Evolutionary conservation across 306 rosid species (phyloP), one percentile per base, ranked within the genome.

Genomic region (Erythrophleum fordii): DNA sequence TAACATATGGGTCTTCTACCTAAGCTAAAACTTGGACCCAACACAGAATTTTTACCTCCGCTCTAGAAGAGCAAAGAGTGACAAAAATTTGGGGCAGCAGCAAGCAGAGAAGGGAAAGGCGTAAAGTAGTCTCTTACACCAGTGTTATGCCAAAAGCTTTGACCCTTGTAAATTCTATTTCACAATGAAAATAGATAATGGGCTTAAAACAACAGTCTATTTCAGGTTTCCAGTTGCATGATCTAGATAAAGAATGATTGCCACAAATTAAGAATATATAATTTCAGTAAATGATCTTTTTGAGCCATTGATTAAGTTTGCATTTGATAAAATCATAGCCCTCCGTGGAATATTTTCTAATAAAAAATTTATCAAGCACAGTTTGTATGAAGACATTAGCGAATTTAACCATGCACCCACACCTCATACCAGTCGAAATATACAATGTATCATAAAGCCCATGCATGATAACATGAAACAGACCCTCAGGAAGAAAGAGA

Each of bases 371-470:
- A 23, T 39, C 77, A 37, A 22, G 37, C 12, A 29, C 11, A 29
- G 9, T 28, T 45, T 18, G 1, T 46, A 9, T 1, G 16, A 70
- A 46, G 42, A 37, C 22, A 34, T 31, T 1, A 52, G 49, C 11
- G 29, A 49, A 34, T 28, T 61, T 29, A 52, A 18, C 58, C 52
- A 39, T 37, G 10, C 11, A 26, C 18, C 35, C 75, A 49, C 12
- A 59, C 39, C 22, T 31, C 48, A 65, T 65, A 35, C 12, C 6
- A 8, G 48, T 41, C 60, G 6, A 8, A 8, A 46, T 72, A 53
- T 73, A 66, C 48, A 62, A 17, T 34, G 48, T 23, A 39, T 28
- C 73, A 18, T 56, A 65, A 66, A 66, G 58, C 80, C 77, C 72
- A 72, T 45, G 66, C 37, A 66, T 7, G 45, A 79, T 35, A 44